Percentiles rank a stretch among this genome's conserved stretches.
phyloP scores from a whole-genome alignment of 257 asterid genomes.

The Plantago major region DNA sequence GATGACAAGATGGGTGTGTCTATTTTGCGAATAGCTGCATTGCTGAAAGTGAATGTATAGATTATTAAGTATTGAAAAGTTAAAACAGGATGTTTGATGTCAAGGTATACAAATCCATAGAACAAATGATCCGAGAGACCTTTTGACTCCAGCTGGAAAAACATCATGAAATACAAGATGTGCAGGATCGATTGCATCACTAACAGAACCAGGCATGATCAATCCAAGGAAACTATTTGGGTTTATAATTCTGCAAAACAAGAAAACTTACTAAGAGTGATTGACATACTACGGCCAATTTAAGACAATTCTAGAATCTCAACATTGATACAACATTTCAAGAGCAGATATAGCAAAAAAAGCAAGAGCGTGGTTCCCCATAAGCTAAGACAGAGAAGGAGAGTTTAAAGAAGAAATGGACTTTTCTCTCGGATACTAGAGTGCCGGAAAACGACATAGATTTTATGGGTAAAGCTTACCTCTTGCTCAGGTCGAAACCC shows the following conservation, averaged over 20 bases:
- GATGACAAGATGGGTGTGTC: slow-evolving; percentile 48
- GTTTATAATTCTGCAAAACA: slow-evolving; percentile 47
- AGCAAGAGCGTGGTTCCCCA: not conserved
- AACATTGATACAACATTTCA: not conserved
- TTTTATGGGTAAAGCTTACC: slow-evolving; percentile 36
- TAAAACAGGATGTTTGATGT: not conserved
- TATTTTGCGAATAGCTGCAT: slow-evolving; percentile 62
- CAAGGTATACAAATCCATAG: too few relatives aligned
- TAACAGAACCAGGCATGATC: slow-evolving; percentile 69
- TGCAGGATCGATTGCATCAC: slow-evolving; percentile 72
- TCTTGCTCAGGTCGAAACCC: slow-evolving; percentile 52
- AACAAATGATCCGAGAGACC: too few relatives aligned
- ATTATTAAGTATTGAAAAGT: slow-evolving; percentile 2
- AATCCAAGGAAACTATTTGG: slow-evolving; percentile 69
- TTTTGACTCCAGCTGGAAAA: slow-evolving; percentile 71
- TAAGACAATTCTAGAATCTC: not conserved
- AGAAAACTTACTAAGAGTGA: slow-evolving; percentile 12
- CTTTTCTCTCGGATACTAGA: too few relatives aligned
- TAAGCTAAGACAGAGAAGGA: not conserved
- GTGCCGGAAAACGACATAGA: slow-evolving; percentile 10
- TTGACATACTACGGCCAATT: slow-evolving; percentile 5
- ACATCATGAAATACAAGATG: slow-evolving; percentile 76
- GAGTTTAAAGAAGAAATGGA: too few relatives aligned
- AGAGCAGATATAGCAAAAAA: not conserved
- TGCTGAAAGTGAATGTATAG: slow-evolving; percentile 39